Base-by-base conservation (phyloP, 495 filamentous ascomycete species). In the Aspergillus bridgeri region DNA sequence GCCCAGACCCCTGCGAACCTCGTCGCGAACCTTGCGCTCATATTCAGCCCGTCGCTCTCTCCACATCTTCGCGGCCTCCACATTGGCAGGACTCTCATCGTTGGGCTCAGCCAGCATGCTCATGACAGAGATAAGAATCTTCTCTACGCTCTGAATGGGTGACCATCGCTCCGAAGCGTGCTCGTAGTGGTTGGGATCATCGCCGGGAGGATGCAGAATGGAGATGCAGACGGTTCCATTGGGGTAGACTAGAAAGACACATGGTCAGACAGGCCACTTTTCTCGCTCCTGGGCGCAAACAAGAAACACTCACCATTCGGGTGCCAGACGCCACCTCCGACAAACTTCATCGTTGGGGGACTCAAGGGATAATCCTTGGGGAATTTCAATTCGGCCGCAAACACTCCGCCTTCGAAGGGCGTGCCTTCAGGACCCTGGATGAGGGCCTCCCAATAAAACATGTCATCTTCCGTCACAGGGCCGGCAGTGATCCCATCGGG, bases 1-100 rank as follows among this genome's bases (percentile, higher is more conserved):
- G 15, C 80, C 88, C 69, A 90, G 64, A 43, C 83, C 84, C 73
- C 80, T 85, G 68, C 83, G 76, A 15, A 91, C 91, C 62, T 91
- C 89, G 58, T 92, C 87, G 60, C 88, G 81, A 19, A 97, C 92
- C 73, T 83, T 87, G 73, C 81, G 77, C 82, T 98, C 93, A 76
- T 96, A 99, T 68, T 92, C 89, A 23, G 65, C 66, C 63, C 91
- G 83, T 62, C 86, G 75, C 62, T 98, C 95, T 54, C 94, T 83
- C 94, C 94, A 99, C 91, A 97, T 96, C 81, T 95, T 91, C 53
- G 95, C 94, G 22, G 94, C 94, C 79, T 99, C 95, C 56, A 98
- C 86, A 75, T 99, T 99, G 55, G 94, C 94, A 2, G 94, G 95
- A 67, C 89, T 93, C 83, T 99, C 94, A 68, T 98, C 95, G 71